phyloP scores from a whole-genome alignment of 805 yeast genomes.

The Yarrowia sp. region DNA sequence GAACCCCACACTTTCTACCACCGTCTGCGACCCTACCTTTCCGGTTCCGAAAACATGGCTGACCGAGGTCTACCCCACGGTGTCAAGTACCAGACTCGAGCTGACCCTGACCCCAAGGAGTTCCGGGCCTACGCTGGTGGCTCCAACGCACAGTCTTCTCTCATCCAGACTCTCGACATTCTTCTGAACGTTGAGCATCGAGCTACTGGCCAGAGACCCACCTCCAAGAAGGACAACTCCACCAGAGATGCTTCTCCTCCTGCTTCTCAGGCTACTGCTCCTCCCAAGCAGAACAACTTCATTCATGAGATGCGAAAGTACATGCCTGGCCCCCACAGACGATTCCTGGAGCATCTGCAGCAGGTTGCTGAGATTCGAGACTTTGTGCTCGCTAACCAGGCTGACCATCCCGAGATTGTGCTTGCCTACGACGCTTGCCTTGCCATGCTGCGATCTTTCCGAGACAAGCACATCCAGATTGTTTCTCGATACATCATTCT shows the following conservation, averaged over 20 bases:
- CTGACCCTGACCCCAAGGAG: conserved; percentile 40
- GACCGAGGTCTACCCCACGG: conserved; percentile 81
- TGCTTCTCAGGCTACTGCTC: conserved; percentile 32
- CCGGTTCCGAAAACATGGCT: conserved; percentile 93
- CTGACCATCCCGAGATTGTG: conserved; percentile 51
- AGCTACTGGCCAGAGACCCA: conserved; percentile 61
- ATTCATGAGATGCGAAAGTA: conserved; percentile 80
- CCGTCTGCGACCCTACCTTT: conserved; percentile 81
- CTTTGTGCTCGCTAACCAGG: conserved; percentile 49
- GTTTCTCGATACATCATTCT: conserved; percentile 82
- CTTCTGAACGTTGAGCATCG: conserved; percentile 71
- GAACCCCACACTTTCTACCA: conserved; percentile 90
- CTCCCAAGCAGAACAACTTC: conserved; percentile 44
- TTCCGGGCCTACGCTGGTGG: conserved; percentile 77
- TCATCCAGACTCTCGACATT: conserved; percentile 82
- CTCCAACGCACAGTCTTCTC: conserved; percentile 87
- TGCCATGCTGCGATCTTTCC: conserved; percentile 80
- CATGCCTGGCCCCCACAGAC: conserved; percentile 85
- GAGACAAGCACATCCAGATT: conserved; percentile 91
- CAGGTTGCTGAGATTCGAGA: conserved; percentile 58
- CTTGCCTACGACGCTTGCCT: conserved; percentile 83
- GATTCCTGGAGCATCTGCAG: conserved; percentile 62
- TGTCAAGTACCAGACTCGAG: conserved; percentile 60
- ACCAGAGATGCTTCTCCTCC: conserved; percentile 24
- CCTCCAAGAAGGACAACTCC: conserved; percentile 29